phyloP scores from a whole-genome alignment of 2,329 filamentous ascomycete genomes.

The Orbilia oligospora region DNA sequence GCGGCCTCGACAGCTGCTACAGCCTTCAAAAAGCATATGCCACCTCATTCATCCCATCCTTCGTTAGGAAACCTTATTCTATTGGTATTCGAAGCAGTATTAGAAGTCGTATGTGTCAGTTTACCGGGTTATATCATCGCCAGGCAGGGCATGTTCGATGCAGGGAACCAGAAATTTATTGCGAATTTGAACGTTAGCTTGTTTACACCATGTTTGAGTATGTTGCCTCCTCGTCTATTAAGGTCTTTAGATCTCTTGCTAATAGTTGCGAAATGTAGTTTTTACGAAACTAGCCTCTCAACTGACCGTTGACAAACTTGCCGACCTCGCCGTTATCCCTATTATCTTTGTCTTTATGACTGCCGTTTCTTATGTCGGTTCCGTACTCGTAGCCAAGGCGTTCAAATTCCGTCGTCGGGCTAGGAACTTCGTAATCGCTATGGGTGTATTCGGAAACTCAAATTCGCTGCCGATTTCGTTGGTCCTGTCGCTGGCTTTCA shows the following conservation, averaged over 20 bases:
- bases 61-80: slow-evolving; percentile 77
- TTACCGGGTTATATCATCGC: slow-evolving; percentile 95
- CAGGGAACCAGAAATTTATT: slow-evolving; percentile 94
- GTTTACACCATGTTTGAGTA: slow-evolving; percentile 97
- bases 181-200: slow-evolving; percentile 96
- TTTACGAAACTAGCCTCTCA: slow-evolving; percentile 98
- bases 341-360: slow-evolving; percentile 92
- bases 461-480: slow-evolving; percentile 98
- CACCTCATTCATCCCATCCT: slow-evolving; percentile 43
- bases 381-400: slow-evolving; percentile 77
- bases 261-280: slow-evolving; percentile 71
- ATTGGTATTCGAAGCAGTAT: slow-evolving; percentile 92
- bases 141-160: slow-evolving; percentile 90
- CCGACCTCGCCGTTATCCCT: slow-evolving; percentile 94
- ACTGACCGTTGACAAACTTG: slow-evolving; percentile 88
- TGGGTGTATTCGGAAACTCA: slow-evolving; percentile 94
- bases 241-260: neutral
- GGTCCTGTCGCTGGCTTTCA: slow-evolving; percentile 92
- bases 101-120: slow-evolving; percentile 95
- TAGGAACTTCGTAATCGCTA: slow-evolving; percentile 94
- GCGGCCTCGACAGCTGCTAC: slow-evolving; percentile 17
- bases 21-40: slow-evolving; percentile 31
- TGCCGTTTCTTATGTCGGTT: slow-evolving; percentile 84
- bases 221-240: slow-evolving; percentile 67
- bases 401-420: slow-evolving; percentile 88